A percentile compares a stretch with the other conserved stretches of the same genome.
phyloP scores from a whole-genome alignment of 1,284 basidiomycete species.

The Fomitiporia mediterranea region DNA sequence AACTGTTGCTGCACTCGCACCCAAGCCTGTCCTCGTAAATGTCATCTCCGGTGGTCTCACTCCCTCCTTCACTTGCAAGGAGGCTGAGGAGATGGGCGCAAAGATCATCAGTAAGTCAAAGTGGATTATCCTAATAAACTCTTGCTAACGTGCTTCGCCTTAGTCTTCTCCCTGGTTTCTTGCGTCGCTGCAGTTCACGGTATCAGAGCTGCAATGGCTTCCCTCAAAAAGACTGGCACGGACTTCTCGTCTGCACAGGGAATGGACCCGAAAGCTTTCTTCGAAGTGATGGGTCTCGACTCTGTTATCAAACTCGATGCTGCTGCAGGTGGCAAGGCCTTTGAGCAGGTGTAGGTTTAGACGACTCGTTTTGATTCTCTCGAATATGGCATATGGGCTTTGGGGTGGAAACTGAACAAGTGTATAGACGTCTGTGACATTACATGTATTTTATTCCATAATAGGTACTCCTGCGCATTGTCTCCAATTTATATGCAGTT shows the following conservation, averaged over 20 bases:
- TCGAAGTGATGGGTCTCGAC: slow-evolving; percentile 65
- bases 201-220: slow-evolving; percentile 66
- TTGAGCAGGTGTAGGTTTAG: slow-evolving; percentile 46
- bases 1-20: slow-evolving; percentile 62
- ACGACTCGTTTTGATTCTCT: too few relatives aligned
- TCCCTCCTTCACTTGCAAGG: slow-evolving; percentile 62
- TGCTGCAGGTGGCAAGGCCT: slow-evolving; percentile 55
- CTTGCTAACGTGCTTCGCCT: not conserved
- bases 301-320: slow-evolving; percentile 55
- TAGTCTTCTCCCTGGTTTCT: slow-evolving; percentile 66
- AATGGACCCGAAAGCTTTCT: slow-evolving; percentile 74
- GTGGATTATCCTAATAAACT: not conserved
- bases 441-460: not conserved
- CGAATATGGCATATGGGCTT: too few relatives aligned
- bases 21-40: slow-evolving; percentile 72
- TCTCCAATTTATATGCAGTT: not conserved
- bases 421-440: not conserved
- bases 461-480: not conserved
- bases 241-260: slow-evolving; percentile 63
- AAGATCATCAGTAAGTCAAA: slow-evolving; percentile 65
- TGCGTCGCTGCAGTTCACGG: slow-evolving; percentile 71
- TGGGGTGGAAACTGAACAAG: not conserved
- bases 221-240: slow-evolving; percentile 70
- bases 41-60: slow-evolving; percentile 74
- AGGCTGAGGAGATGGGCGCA: slow-evolving; percentile 65